Base-by-base conservation (phyloP, 108 stramenopile genomes). In the Seminavis robusta region DNA sequence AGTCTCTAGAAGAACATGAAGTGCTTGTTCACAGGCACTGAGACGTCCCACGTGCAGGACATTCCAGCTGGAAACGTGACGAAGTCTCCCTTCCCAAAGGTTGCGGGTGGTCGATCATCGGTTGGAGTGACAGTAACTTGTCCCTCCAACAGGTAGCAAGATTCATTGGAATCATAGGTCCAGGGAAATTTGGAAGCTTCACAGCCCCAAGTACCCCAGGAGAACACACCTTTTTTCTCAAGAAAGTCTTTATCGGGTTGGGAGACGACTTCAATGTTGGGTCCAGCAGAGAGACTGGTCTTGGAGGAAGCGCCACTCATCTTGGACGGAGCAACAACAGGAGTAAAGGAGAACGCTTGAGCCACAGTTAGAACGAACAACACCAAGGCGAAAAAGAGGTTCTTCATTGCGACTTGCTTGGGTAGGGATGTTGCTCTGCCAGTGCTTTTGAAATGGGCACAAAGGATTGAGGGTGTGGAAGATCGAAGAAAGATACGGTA, bases 41-140 rank as follows among this genome's bases (percentile, higher is more conserved):
- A 52, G 7, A 88, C 86, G 63, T 88, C 83, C 86, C 86, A 88
- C 4, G 81, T 83, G 54, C 86, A 88, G 49, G 74, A 79, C 83
- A 88, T 82, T 6, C 86, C 86, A 20, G 76, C 78, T 11, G 86
- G 86, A 54, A 88, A 88, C 5, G 83, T 84, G 6, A 76, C 80
- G 52, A 80, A 84, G 61, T 88, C 86, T 4, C 86, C 86, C 26
- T 74, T 70, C 5, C 73, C 83, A 62, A 84, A 73, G 7, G 78
- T 80, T 1, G 55, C 86, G 3, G 83, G 44, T 28, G 76, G 56
- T 19, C 83, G 59, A 20, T 73, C 83, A 52, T 88, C 83, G 8
- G 61, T 52, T 39, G 86, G 83, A 13, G 81, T 89, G 31, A 89
- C 87, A 0, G 83, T 89, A 9, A 89, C 81, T 47, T 81, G 63